Evolutionary conservation across 2,329 filamentous ascomycete species (phyloP).

Genomic region (Fusarium drepaniforme): DNA sequence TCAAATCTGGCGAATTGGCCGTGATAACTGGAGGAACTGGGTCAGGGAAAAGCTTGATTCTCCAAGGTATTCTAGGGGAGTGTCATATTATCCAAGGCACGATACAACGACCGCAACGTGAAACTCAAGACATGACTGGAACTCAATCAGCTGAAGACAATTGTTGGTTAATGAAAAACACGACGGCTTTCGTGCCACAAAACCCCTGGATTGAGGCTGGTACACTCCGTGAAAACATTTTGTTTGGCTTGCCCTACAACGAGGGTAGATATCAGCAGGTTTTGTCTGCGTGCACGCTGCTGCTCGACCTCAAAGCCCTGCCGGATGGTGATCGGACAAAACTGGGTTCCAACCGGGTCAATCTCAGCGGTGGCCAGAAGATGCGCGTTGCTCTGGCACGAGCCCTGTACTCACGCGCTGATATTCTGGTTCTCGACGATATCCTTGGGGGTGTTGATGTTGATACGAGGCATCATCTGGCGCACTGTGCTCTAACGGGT

Average conservation of each 20-base stretch:
- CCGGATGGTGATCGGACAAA: neutral
- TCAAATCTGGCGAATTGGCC: neutral
- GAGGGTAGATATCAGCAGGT: neutral
- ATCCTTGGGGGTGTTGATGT: neutral
- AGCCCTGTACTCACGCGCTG: neutral
- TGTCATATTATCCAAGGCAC: neutral
- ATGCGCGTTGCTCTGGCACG: neutral
- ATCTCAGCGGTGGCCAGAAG: neutral
- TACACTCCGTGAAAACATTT: neutral
- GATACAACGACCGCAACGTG: neutral
- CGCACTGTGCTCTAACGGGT: neutral
- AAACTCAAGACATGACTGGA: neutral
- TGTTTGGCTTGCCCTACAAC: neutral
- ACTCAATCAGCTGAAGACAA: neutral
- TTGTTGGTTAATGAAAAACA: neutral
- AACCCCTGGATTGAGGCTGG: neutral
- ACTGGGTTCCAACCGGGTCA: neutral
- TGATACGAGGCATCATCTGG: neutral
- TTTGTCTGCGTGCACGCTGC: neutral
- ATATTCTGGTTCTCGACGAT: neutral
- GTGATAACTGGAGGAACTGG: neutral
- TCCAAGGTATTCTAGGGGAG: neutral
- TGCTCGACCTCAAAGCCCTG: neutral
- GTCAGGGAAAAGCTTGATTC: neutral
- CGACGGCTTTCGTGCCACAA: neutral